Evolutionary conservation across 306 rosid species (phyloP).

Genomic region (Psophocarpus tetragonolobus): DNA sequence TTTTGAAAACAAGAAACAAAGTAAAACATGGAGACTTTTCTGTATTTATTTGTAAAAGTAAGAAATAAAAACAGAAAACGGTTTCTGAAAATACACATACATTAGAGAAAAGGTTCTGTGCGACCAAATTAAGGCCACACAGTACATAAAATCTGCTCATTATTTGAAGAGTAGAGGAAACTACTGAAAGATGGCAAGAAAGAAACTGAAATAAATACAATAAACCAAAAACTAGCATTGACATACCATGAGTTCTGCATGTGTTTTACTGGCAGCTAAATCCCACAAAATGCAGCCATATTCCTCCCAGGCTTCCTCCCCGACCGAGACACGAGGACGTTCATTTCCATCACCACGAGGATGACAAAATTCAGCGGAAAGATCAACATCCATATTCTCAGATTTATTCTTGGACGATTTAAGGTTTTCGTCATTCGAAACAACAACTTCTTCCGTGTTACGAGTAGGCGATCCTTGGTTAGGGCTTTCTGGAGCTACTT

Average conservation of each 20-base stretch:
- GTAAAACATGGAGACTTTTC: background rate
- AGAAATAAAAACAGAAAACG: background rate
- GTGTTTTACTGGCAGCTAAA: slow-evolving; percentile 76
- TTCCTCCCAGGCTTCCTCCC: slow-evolving; percentile 77
- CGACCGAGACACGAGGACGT: slow-evolving; percentile 12
- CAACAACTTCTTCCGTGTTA: slow-evolving; percentile 44
- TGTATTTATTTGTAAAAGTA: background rate
- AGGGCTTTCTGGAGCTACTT: slow-evolving; percentile 23
- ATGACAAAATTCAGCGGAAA: slow-evolving; percentile 38
- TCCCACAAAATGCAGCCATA: slow-evolving; percentile 91
- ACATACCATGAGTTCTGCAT: slow-evolving; percentile 89
- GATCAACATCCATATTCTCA: slow-evolving; percentile 55
- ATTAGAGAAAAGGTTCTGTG: background rate
- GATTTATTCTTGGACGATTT: slow-evolving; percentile 22
- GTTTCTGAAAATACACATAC: background rate
- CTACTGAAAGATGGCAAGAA: background rate
- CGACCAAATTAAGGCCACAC: background rate
- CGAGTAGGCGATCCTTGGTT: no score
- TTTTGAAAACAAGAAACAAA: background rate
- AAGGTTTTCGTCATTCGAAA: background rate
- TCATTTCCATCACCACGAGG: slow-evolving; percentile 32
- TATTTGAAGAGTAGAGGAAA: background rate
- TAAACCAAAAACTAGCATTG: slow-evolving; percentile 14
- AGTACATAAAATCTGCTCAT: background rate
- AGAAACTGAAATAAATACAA: background rate